Conservation (phyloP, 345 rosid genomes). For the Citrus unshiu region DNA sequence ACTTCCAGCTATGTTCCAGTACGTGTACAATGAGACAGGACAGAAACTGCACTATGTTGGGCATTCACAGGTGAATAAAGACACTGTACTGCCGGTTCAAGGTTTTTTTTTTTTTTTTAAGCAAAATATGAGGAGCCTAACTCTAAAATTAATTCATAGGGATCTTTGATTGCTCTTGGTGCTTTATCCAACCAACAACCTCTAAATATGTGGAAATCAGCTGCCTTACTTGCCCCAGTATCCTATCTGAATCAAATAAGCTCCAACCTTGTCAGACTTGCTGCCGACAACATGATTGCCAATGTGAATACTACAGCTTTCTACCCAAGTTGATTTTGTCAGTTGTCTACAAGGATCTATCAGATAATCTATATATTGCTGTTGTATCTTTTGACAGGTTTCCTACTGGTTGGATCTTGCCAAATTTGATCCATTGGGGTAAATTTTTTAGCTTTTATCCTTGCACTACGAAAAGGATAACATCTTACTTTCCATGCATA, state of each 20-base stretch:
- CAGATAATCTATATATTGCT: slow-evolving; percentile 7
- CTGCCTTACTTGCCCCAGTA: slow-evolving; percentile 41
- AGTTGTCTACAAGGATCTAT: not conserved
- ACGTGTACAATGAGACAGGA: slow-evolving; percentile 33
- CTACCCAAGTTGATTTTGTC: not conserved
- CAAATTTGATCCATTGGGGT: slow-evolving; percentile 42
- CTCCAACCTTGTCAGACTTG: slow-evolving; percentile 30
- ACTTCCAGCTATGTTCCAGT: slow-evolving; percentile 46
- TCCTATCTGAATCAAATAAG: slow-evolving; percentile 37
- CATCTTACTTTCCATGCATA: not conserved
- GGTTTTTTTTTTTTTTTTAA: not conserved
- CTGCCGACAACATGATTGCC: slow-evolving; percentile 26
- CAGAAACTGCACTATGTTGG: slow-evolving; percentile 52
- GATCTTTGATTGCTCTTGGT: slow-evolving; percentile 50
- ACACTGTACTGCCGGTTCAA: not conserved
- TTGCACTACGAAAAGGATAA: not conserved
- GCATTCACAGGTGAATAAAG: slow-evolving; percentile 40
- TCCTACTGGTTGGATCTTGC: slow-evolving; percentile 28
- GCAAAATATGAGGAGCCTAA: not conserved
- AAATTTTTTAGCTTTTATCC: not conserved
- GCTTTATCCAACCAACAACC: slow-evolving; percentile 41
- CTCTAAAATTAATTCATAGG: slow-evolving; percentile 20
- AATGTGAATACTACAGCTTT: not conserved
- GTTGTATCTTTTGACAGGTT: not conserved
- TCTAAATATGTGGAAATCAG: slow-evolving; percentile 45